Base-by-base conservation (phyloP, 2,329 filamentous ascomycete species). In the Nakataea oryzae region DNA sequence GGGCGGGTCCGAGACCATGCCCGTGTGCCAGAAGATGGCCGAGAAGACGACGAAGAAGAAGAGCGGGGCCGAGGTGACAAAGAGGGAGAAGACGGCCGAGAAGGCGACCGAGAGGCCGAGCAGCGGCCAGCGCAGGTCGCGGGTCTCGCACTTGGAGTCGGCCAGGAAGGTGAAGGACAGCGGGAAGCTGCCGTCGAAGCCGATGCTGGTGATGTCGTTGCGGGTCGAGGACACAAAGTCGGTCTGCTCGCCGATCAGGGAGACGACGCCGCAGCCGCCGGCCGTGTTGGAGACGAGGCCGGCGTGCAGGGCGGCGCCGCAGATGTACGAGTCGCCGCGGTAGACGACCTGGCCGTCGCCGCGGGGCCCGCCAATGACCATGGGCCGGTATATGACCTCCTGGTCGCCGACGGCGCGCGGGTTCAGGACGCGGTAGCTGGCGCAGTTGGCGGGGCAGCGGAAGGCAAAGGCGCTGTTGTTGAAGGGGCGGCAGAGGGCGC, bases 101-200 rank as follows among this genome's bases (percentile, higher is more conserved):
- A 96, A 96, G 60, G 86, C 84, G 28, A 93, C 80, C 0, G 92
- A 96, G 9, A 97, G 82, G 21, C 84, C 89, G 12, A 99, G 82
- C 3, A 96, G 77, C 1, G 88, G 82, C 95, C 95, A 99, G 57
- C 93, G 82, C 63, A 89, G 83, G 72, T 97, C 95, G 62, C 81
- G 80, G 21, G 91, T 87, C 59, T 85, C 82, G 68, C 91, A 89
- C 17, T 81, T 75, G 8, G 91, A 80, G 34, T 81, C 81, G 5
- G 79, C 74, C 5, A 90, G 75, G 67, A 99, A 97, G 24, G 84
- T 85, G 72, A 91, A 97, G 0, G 92, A 88, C 32, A 90, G 87
- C 1, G 95, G 95, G 69, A 99, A 99, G 66, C 91, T 91, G 0
- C 91, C 93, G 65, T 92, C 84, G 71, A 99, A 99, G 5, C 75